Percentiles rank a stretch among this genome's conserved stretches.
Conservation (phyloP, 2,329 filamentous ascomycete genomes). For the Stagonosporopsis rhizophila region DNA sequence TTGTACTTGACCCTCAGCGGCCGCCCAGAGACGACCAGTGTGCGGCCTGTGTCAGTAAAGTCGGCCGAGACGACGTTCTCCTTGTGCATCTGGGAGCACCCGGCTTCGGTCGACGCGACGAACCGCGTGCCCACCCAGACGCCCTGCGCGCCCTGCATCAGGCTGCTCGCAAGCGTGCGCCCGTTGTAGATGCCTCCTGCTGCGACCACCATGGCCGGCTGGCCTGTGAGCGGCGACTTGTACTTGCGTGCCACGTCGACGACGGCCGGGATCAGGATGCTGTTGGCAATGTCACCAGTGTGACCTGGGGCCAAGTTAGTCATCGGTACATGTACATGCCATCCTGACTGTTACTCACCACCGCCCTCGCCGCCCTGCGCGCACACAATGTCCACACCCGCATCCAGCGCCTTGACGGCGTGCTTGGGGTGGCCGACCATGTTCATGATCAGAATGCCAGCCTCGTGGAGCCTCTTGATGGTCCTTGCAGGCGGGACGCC, state of each 20-base stretch:
- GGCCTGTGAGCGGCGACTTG: conserved; percentile 72
- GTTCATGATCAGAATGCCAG: conserved; percentile 89
- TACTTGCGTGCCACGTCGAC: conserved; percentile 82
- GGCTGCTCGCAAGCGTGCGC: conserved; percentile 75
- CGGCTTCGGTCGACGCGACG: conserved; percentile 82
- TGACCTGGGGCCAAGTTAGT: conserved; percentile 56
- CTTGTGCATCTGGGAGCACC: conserved; percentile 83
- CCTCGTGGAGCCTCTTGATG: conserved; percentile 77
- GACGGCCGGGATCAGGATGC: conserved; percentile 85
- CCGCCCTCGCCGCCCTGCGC: conserved; percentile 93
- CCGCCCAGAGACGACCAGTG: conserved; percentile 81
- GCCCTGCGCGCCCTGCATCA: conserved; percentile 87
- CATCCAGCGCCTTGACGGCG: conserved; percentile 83
- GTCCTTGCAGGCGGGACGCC: conserved; percentile 80
- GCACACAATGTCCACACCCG: conserved; percentile 89
- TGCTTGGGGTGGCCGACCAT: conserved; percentile 96
- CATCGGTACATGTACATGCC: too few relatives aligned
- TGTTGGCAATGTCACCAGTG: conserved; percentile 85
- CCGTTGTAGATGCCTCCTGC: conserved; percentile 89
- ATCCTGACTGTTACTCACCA: conserved; percentile 44
- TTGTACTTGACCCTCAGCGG: conserved; percentile 83
- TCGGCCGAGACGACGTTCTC: conserved; percentile 79
- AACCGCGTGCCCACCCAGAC: conserved; percentile 97
- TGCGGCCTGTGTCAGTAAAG: conserved; percentile 81
- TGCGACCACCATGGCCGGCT: conserved; percentile 80